Base-by-base conservation (phyloP, 768 basidiomycete genomes). In the Lactarius sanguifluus region DNA sequence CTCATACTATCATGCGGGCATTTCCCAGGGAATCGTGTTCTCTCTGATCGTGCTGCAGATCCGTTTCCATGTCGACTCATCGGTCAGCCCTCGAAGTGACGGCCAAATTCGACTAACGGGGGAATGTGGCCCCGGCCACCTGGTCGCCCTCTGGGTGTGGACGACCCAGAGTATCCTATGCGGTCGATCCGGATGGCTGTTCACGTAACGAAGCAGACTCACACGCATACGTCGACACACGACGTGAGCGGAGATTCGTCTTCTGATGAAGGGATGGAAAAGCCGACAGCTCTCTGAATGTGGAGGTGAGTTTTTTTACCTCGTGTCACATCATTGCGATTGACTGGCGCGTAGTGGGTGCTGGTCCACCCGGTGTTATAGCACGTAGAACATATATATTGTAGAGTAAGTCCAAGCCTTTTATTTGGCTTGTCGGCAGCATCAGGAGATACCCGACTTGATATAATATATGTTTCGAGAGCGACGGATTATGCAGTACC, bases 1-100 rank as follows among this genome's bases (percentile, higher is more conserved):
- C 41, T 41, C 16, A 36, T 36, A 36, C 36, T 36, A 1, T 25
- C 47, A 25, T 15, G 23, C 47, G 47, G 47, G 12, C 12, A 25
- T 50, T 50, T 50, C 12, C 1, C 50, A 50, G 57, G 32, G 55
- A 30, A 57, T 57, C 34, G 55, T 57, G 30, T 57, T 57, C 55
- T 57, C 55, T 34, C 55, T 57, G 30, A 57, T 57, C 55, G 55
- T 57, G 18, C n/a, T 57, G 55, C 55, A 57, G 30, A 57, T 57
- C 30, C 55, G 55, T 34, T 57, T 57, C 55, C 55, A 57, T 34
- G 55, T 57, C 55, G 10, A 30, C 12, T 28, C 55, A 18, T 30
- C 55, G 4, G 30, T 12, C n/a, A 13, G 0, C n/a, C 55, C 28
- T 8, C 28, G 55, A 4, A 57, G 55, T 10, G 30, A 30, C 13